Percentiles rank a stretch among this genome's conserved stretches.
These are phyloP conservation scores for Hippophae gyantsensis DNA, from an alignment of 306 rosid genomes.

Conservation along the genomic window DNA sequence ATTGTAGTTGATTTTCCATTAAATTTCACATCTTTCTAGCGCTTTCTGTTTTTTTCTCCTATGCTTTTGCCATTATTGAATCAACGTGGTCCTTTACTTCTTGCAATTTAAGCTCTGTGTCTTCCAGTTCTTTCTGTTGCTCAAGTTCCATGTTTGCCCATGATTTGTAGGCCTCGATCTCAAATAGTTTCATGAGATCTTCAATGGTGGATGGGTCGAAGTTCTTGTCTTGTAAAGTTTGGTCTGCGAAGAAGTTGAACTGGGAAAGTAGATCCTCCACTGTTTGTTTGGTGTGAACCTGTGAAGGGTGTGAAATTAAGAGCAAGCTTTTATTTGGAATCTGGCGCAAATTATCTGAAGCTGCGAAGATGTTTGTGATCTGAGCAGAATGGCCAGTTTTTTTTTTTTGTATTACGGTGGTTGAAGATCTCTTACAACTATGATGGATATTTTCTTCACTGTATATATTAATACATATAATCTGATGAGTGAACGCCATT, in stretches of 20 bases:
- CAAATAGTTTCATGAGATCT: constrained; percentile 75
- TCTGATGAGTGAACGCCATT: too few species aligned
- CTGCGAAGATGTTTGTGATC: too few species aligned
- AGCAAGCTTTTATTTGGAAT: too few species aligned
- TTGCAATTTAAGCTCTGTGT: constrained; percentile 43
- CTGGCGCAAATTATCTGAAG: too few species aligned
- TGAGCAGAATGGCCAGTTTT: too few species aligned
- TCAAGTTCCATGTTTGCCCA: constrained; percentile 80
- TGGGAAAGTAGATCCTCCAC: constrained; percentile 77
- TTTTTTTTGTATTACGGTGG: too few species aligned
- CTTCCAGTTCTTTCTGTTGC: constrained; percentile 39
- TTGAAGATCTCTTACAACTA: too few species aligned
- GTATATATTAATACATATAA: too few species aligned
- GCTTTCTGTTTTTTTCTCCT: constrained; percentile 46
- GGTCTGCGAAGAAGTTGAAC: constrained; percentile 61
- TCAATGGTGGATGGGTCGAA: constrained; percentile 72
- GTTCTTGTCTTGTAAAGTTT: constrained; percentile 60
- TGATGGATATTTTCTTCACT: too few species aligned
- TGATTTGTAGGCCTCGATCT: constrained; percentile 84
- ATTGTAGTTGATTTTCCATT: constrained; percentile 66
- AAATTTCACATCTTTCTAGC: constrained; percentile 60
- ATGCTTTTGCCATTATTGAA: constrained; percentile 54
- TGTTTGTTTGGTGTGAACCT: too few species aligned
- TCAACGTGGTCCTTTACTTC: constrained; percentile 62
- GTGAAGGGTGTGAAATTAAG: too few species aligned